These are phyloP conservation scores for Moesziomyces sp. DNA, from an alignment of 1,284 basidiomycete species.

Conservation along the genomic window DNA sequence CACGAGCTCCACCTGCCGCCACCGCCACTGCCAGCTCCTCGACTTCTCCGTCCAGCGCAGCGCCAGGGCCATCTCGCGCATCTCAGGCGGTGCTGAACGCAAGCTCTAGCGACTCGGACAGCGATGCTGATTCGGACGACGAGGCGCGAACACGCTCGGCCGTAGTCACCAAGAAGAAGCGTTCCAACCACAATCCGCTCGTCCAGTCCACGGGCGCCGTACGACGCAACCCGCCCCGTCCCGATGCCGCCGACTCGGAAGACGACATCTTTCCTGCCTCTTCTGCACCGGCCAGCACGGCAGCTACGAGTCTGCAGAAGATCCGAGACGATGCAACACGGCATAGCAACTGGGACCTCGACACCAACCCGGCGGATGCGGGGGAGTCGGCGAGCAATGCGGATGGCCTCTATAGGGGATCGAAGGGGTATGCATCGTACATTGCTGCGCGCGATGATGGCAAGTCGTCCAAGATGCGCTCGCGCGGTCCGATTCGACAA, in stretches of 20 bases:
- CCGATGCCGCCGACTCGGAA: slow-evolving; percentile 1
- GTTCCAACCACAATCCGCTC: slow-evolving; percentile 26
- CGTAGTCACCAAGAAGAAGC: slow-evolving; percentile 42
- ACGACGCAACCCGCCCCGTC: slow-evolving; percentile 12
- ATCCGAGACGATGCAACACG: slow-evolving; percentile 69
- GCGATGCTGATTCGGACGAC: slow-evolving; percentile 1
- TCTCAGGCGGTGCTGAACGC: slow-evolving; percentile 1
- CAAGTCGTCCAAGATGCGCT: slow-evolving; percentile 86
- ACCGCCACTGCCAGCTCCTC: slow-evolving; percentile 3
- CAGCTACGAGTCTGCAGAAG: slow-evolving; percentile 22
- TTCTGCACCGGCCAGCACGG: neutral
- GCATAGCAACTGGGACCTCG: slow-evolving; percentile 70
- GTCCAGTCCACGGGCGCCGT: slow-evolving; percentile 30
- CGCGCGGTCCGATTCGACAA: slow-evolving; percentile 67
- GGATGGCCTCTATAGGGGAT: slow-evolving; percentile 89
- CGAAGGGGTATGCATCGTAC: slow-evolving; percentile 82
- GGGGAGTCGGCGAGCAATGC: slow-evolving; percentile 69
- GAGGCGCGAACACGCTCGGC: slow-evolving; percentile 11
- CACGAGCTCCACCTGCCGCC: slow-evolving; percentile 2
- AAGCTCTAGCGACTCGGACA: slow-evolving; percentile 14
- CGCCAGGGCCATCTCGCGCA: slow-evolving; percentile 21
- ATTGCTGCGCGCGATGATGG: slow-evolving; percentile 75
- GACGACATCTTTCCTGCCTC: slow-evolving; percentile 3
- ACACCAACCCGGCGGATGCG: slow-evolving; percentile 14
- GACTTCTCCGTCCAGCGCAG: slow-evolving; percentile 2